phyloP scores from a whole-genome alignment of 2,329 filamentous ascomycete species.

The Akanthomyces muscarius region DNA sequence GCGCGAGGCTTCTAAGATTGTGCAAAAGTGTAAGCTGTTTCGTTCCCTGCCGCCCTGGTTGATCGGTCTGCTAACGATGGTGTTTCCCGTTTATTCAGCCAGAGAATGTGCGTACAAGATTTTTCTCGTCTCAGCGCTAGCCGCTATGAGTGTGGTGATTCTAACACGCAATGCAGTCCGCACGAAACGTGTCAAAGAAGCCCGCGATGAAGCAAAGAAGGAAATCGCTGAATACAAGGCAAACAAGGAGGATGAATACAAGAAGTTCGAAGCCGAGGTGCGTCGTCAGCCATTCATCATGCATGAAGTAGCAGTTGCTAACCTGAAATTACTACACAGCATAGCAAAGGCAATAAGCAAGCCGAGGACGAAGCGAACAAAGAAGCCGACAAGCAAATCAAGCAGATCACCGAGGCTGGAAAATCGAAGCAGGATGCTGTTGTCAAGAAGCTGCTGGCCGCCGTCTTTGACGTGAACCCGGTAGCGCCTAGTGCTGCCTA shows the following conservation, averaged over 20 bases:
- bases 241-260: slow-evolving; percentile 90
- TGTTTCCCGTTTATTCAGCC: slow-evolving; percentile 46
- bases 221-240: slow-evolving; percentile 92
- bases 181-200: slow-evolving; percentile 96
- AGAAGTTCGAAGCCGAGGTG: slow-evolving; percentile 79
- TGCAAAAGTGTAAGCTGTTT: slow-evolving; percentile 74
- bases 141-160: neutral
- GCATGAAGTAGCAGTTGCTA: slow-evolving; percentile 1
- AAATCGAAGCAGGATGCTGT: slow-evolving; percentile 76
- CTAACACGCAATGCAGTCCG: slow-evolving; percentile 44
- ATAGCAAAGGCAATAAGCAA: slow-evolving; percentile 81
- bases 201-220: slow-evolving; percentile 92
- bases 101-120: slow-evolving; percentile 70
- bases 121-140: neutral
- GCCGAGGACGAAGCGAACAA: slow-evolving; percentile 77
- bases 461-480: slow-evolving; percentile 81
- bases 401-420: slow-evolving; percentile 74
- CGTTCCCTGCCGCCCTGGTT: neutral
- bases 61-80: slow-evolving; percentile 6
- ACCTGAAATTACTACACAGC: slow-evolving; percentile 48
- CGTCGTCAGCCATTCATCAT: slow-evolving; percentile 8
- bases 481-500: slow-evolving; percentile 40
- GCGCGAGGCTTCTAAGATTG: slow-evolving; percentile 97
- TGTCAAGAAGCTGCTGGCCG: slow-evolving; percentile 74
- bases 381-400: slow-evolving; percentile 74